Evolutionary conservation across 2,329 filamentous ascomycete species (phyloP).

Genomic region (Monilinia laxa): DNA sequence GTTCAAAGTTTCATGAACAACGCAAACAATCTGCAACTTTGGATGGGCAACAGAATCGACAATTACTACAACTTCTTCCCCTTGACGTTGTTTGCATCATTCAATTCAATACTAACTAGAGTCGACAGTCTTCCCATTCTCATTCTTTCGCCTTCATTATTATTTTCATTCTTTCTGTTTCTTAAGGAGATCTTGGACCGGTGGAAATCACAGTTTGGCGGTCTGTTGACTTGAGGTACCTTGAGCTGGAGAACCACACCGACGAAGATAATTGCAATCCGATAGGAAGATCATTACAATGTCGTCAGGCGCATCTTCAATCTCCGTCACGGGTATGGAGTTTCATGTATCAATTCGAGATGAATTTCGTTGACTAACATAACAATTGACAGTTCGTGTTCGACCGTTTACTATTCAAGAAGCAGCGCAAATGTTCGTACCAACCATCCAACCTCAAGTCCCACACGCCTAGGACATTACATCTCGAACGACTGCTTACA

Average conservation of each 20-base stretch:
- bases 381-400: slow-evolving; percentile 56
- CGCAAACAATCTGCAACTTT: neutral
- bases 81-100: neutral
- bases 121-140: neutral
- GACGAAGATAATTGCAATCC: neutral
- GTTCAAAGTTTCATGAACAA: neutral
- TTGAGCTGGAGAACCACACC: neutral
- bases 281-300: slow-evolving; percentile 4
- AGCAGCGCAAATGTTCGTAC: slow-evolving; percentile 77
- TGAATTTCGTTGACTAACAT: slow-evolving; percentile 26
- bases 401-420: slow-evolving; percentile 82
- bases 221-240: slow-evolving; percentile 10
- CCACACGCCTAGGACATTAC: too few relatives aligned
- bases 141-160: neutral
- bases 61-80: slow-evolving; percentile 3
- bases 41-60: neutral
- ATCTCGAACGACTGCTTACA: slow-evolving; percentile 26
- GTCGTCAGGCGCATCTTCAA: slow-evolving; percentile 39
- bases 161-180: neutral
- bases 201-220: slow-evolving; percentile 8
- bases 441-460: neutral
- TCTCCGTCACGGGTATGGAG: slow-evolving; percentile 41
- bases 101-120: neutral
- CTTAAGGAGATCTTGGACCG: neutral
- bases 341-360: neutral